Base-by-base conservation (phyloP, 148 eudicot species). In the Beta vulgaris region DNA sequence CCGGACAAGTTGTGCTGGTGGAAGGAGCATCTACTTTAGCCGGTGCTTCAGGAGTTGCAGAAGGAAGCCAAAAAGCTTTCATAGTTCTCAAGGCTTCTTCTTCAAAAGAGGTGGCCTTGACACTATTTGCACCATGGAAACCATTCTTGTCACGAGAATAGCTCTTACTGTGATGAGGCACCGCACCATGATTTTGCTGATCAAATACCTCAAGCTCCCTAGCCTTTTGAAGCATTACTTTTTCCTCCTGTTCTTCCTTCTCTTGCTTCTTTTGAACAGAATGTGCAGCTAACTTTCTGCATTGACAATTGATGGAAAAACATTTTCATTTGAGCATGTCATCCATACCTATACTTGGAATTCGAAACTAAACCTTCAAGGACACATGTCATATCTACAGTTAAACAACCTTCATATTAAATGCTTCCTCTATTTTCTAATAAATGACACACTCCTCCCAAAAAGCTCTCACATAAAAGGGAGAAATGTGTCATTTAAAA, bases 61-160 rank as follows among this genome's bases (percentile, higher is more conserved):
- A 95, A 40, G 98, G 99, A 49, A 95, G 93, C 99, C 99, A 95
- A 69, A 92, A 92, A 12, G 99, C 99, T 81, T 95, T 92, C 99
- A 95, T 95, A 55, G 93, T 95, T 44, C 87, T 78, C 23, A 95
- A 85, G 60, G 99, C 97, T 87, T 95, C 99, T 68, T 85, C 99
- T 83, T 95, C 99, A 28, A 78, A 95, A 43, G 92, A 90, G 4
- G 99, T 95, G 74, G 91, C 78, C 76, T 91, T 95, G 44, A 95
- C 99, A 53, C 99, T 95, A 79, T 92, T 92, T 46, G 97, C 99
- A 67, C 99, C 99, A 39, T 95, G 99, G 79, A 92, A 95, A 28
- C 91, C 93, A n/a, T 85, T 92, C 70, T 89, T 95, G 74, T 88
- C 92, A 29, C 64, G 81, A 77, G 82, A 83, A 72, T 85, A 80